These are phyloP conservation scores for Schizothecium vesticola DNA, from an alignment of 495 filamentous ascomycete genomes.

Conservation along the genomic window DNA sequence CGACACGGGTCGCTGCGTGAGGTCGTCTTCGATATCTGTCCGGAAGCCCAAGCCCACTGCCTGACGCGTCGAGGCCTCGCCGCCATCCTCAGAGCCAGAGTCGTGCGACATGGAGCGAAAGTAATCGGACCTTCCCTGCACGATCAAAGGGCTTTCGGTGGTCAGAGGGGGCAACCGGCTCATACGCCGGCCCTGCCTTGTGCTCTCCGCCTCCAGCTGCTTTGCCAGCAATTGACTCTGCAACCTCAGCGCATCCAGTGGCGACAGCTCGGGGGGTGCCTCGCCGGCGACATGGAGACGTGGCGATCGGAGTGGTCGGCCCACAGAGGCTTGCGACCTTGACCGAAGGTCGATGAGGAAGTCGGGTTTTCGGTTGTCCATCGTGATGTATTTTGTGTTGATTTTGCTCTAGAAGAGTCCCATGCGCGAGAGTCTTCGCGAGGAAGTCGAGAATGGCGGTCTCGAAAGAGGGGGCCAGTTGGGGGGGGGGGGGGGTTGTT, in stretches of 20 bases:
- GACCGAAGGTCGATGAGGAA: constrained; percentile 56
- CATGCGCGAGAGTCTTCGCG: constrained; percentile 3
- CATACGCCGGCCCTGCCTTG: constrained; percentile 63
- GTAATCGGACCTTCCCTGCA: constrained; percentile 67
- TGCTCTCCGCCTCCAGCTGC: constrained; percentile 74
- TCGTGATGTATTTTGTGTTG: constrained; percentile 22
- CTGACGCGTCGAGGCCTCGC: constrained; percentile 22
- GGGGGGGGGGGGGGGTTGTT: no score
- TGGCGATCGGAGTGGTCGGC: constrained; percentile 56
- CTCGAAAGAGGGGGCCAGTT: not conserved
- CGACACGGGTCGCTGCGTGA: constrained; percentile 55
- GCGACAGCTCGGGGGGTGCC: constrained; percentile 84
- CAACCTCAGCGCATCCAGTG: constrained; percentile 87
- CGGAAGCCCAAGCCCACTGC: constrained; percentile 42
- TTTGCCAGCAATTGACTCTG: constrained; percentile 83
- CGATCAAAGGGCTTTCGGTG: constrained; percentile 62
- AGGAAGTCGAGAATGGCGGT: not conserved
- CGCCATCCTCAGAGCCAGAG: constrained; percentile 36
- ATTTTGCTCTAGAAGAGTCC: not conserved
- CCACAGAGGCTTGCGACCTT: constrained; percentile 55
- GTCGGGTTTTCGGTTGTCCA: constrained; percentile 50
- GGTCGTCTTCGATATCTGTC: constrained; percentile 55
- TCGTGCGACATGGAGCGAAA: constrained; percentile 56
- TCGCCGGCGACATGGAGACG: constrained; percentile 79
- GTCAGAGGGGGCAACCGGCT: constrained; percentile 80